A percentile compares a stretch with the other conserved stretches of the same genome.
Conservation (phyloP, 148 eudicot genomes). For the Bassia scoparia region DNA sequence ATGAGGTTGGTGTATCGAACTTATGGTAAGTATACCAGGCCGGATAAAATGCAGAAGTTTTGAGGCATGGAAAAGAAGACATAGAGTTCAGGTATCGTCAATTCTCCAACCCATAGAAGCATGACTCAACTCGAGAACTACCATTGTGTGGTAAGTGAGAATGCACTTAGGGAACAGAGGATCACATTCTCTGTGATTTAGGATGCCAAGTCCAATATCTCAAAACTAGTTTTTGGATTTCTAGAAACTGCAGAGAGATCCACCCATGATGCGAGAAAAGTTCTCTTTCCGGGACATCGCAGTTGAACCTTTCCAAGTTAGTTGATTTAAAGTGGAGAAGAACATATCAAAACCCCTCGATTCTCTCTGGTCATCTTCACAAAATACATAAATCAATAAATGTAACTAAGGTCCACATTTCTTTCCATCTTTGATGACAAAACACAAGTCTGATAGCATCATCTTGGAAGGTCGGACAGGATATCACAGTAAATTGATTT, state of each 20-base stretch:
- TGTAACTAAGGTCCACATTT: background rate
- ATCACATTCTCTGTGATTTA: no score
- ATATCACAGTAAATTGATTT: background rate
- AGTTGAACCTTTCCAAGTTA: background rate
- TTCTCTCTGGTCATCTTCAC: background rate
- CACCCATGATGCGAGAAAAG: background rate
- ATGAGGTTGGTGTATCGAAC: no score
- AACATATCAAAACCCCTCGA: background rate
- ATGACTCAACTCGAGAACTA: background rate
- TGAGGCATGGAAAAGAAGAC: slow-evolving; percentile 8
- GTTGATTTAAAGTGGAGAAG: background rate
- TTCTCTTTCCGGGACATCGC: background rate
- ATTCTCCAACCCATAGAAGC: background rate
- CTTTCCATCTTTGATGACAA: background rate
- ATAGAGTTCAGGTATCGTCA: background rate
- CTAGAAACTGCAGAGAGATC: background rate
- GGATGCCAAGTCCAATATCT: background rate
- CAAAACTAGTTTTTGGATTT: background rate
- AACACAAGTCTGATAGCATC: background rate
- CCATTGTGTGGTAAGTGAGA: background rate
- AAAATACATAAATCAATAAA: background rate
- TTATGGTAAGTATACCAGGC: background rate
- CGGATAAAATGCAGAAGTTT: background rate
- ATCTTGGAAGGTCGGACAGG: background rate
- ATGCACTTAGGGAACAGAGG: background rate